Conservation (phyloP, 768 basidiomycete genomes). For the Podaxis mareebaensis region DNA sequence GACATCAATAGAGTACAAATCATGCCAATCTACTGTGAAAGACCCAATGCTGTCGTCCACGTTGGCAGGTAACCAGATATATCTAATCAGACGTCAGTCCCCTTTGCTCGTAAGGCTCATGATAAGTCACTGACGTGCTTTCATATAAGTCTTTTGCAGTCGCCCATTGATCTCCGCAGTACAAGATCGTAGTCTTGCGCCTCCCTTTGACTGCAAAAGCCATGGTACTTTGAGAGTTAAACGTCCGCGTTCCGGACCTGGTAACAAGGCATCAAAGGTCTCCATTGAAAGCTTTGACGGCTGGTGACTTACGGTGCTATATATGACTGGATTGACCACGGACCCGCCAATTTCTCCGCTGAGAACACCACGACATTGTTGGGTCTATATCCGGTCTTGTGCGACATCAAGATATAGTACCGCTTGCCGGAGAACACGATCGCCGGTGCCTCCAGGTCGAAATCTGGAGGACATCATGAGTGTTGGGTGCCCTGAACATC, state of each 20-base stretch:
- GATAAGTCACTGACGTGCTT: not conserved
- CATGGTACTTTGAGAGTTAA: slow-evolving; percentile 11
- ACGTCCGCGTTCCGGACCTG: slow-evolving; percentile 7
- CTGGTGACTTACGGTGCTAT: slow-evolving; percentile 5
- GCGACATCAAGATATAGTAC: slow-evolving; percentile 11
- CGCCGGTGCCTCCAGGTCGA: slow-evolving; percentile 9
- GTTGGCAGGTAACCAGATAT: slow-evolving; percentile 10
- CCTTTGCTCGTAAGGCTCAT: not conserved
- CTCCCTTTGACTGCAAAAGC: slow-evolving; percentile 1
- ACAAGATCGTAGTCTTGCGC: slow-evolving; percentile 1
- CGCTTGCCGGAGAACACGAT: slow-evolving; percentile 8
- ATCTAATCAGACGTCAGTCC: not conserved
- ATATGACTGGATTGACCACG: slow-evolving; percentile 9
- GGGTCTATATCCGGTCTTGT: slow-evolving; percentile 10
- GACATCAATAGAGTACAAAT: slow-evolving; percentile 6
- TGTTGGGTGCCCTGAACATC: not conserved
- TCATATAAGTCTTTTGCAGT: slow-evolving; percentile 11
- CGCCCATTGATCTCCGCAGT: slow-evolving; percentile 9
- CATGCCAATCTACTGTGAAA: slow-evolving; percentile 9
- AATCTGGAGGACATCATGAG: not conserved
- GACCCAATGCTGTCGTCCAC: slow-evolving; percentile 9
- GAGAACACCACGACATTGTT: slow-evolving; percentile 14
- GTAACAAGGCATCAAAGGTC: not conserved
- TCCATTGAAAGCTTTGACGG: not conserved
- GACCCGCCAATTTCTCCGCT: slow-evolving; percentile 9